Evolutionary conservation across 768 basidiomycete species (phyloP).

Genomic region (Trametes coccinea): DNA sequence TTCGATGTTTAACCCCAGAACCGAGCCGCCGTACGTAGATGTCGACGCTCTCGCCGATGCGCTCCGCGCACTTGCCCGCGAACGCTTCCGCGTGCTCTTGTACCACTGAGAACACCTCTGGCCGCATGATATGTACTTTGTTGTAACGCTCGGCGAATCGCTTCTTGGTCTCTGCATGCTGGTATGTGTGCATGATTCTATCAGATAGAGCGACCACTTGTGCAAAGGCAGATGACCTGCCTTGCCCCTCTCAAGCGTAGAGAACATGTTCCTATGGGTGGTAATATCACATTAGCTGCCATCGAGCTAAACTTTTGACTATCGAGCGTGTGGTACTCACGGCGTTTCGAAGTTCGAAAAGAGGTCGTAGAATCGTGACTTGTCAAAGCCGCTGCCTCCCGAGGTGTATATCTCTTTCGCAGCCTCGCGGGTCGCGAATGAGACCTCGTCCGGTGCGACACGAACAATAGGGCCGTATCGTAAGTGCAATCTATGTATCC

Average conservation of each 20-base stretch:
- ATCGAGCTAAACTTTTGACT: no score
- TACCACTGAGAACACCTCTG: slow-evolving; percentile 17
- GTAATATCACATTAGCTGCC: background rate
- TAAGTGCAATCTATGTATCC: slow-evolving; percentile 22
- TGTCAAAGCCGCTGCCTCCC: slow-evolving; percentile 28
- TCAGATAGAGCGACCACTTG: background rate
- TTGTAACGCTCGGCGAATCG: slow-evolving; percentile 25
- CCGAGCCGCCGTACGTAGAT: slow-evolving; percentile 17
- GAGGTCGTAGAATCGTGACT: slow-evolving; percentile 20
- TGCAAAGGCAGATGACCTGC: background rate
- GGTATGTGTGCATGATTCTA: background rate
- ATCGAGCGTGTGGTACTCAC: slow-evolving; percentile 11
- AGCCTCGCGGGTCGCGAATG: slow-evolving; percentile 25
- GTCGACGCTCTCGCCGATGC: slow-evolving; percentile 14
- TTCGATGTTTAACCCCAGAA: background rate
- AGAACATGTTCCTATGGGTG: slow-evolving; percentile 24
- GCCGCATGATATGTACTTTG: slow-evolving; percentile 22
- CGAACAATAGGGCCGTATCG: slow-evolving; percentile 25
- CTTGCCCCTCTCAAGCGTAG: slow-evolving; percentile 13
- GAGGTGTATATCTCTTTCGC: slow-evolving; percentile 27
- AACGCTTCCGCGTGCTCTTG: slow-evolving; percentile 22
- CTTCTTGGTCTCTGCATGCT: slow-evolving; percentile 24
- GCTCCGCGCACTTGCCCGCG: slow-evolving; percentile 13
- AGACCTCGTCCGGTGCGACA: slow-evolving; percentile 25
- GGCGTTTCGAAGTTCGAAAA: slow-evolving; percentile 18